Conservation (phyloP, 2,329 filamentous ascomycete genomes). For the Xylaria sp. region DNA sequence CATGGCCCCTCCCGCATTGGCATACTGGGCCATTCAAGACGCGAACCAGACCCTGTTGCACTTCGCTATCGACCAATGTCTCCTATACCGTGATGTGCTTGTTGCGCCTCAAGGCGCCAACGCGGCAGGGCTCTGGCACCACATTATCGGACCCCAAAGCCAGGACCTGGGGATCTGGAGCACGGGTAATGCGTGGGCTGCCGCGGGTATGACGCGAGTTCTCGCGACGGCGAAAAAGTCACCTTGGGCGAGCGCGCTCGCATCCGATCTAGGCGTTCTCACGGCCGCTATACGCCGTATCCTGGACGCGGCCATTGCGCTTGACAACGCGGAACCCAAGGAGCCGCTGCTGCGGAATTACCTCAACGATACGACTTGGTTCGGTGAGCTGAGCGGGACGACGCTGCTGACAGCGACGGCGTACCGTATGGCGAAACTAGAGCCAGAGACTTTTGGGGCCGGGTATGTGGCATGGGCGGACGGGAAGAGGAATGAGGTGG, state of each 20-base stretch:
- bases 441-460: conserved; percentile 50
- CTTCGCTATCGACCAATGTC: conserved; percentile 54
- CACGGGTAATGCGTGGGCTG: conserved; percentile 61
- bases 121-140: conserved; percentile 53
- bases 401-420: conserved; percentile 56
- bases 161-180: conserved; percentile 56
- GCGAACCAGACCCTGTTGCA: conserved; percentile 50
- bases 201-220: conserved; percentile 58
- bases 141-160: conserved; percentile 54
- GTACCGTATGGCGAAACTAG: conserved; percentile 57
- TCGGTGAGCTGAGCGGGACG: conserved; percentile 60
- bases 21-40: conserved; percentile 56
- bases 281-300: conserved; percentile 48
- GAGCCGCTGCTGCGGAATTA: conserved; percentile 58
- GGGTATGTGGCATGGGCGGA: conserved; percentile 56
- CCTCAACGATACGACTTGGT: conserved; percentile 56
- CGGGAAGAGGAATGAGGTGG: conserved; percentile 52
- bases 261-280: conserved; percentile 50
- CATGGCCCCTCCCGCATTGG: conserved; percentile 62
- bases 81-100: conserved; percentile 55
- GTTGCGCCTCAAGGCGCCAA: conserved; percentile 46
- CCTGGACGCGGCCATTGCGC: conserved; percentile 49
- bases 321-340: conserved; percentile 40
- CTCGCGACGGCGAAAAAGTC: conserved; percentile 55
- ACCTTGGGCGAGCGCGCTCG: conserved; percentile 43